Conservation (phyloP, 768 basidiomycete species). For the Lyophyllum semitale region DNA sequence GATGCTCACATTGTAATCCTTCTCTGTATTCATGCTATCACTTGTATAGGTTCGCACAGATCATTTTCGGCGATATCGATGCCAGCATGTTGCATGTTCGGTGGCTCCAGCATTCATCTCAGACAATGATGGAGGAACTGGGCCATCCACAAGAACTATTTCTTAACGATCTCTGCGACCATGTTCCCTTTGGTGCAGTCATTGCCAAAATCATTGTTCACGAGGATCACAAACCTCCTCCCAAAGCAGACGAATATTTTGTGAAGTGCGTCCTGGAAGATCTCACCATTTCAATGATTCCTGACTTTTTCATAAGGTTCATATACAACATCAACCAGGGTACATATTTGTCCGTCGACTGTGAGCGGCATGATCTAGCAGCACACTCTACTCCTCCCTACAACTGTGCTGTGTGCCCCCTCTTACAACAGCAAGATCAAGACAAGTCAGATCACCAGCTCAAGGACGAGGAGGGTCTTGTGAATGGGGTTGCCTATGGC, state of each 20-base stretch:
- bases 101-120: slow-evolving; percentile 74
- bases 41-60: slow-evolving; percentile 67
- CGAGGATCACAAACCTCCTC: slow-evolving; percentile 26
- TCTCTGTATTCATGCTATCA: not conserved
- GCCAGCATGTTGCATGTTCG: slow-evolving; percentile 58
- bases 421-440: slow-evolving; percentile 31
- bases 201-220: slow-evolving; percentile 51
- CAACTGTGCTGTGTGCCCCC: slow-evolving; percentile 55
- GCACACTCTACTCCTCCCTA: slow-evolving; percentile 37
- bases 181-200: slow-evolving; percentile 38
- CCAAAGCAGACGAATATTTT: slow-evolving; percentile 47
- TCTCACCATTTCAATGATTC: not conserved
- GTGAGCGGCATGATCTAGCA: slow-evolving; percentile 23
- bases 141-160: slow-evolving; percentile 68
- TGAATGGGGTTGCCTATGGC: slow-evolving; percentile 45
- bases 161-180: slow-evolving; percentile 54
- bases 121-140: slow-evolving; percentile 62
- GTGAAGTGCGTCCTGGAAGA: slow-evolving; percentile 46
- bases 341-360: slow-evolving; percentile 46
- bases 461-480: slow-evolving; percentile 26
- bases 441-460: slow-evolving; percentile 29
- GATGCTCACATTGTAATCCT: not conserved
- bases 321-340: slow-evolving; percentile 47
- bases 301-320: slow-evolving; percentile 38
- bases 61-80: slow-evolving; percentile 52